Evolutionary conservation across 352 stramenopile species (phyloP).

Genomic region (Peronospora belbahrii): DNA sequence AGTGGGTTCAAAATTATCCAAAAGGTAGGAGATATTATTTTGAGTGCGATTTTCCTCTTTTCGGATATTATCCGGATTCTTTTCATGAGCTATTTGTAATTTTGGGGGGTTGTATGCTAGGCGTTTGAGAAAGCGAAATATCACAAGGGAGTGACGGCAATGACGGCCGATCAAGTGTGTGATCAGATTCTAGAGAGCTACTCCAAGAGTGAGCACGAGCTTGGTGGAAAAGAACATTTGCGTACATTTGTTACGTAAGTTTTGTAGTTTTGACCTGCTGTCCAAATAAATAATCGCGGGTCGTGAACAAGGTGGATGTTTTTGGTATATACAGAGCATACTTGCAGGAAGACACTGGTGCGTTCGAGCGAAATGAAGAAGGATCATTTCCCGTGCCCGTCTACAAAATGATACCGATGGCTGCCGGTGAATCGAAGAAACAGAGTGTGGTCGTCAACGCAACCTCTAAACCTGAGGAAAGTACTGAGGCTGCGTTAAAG

Average conservation of each 20-base stretch:
- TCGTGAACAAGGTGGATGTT: slow-evolving; percentile 1
- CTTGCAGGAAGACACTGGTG: slow-evolving; percentile 29
- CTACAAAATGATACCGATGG: slow-evolving; percentile 31
- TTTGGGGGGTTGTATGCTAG: slow-evolving; percentile 15
- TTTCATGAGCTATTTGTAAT: background rate
- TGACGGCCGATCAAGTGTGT: slow-evolving; percentile 56
- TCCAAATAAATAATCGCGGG: background rate
- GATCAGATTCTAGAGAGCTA: slow-evolving; percentile 72
- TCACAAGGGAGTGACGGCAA: slow-evolving; percentile 35
- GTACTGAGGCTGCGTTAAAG: slow-evolving; percentile 22
- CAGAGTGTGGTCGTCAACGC: slow-evolving; percentile 1
- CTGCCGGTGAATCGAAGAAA: slow-evolving; percentile 14
- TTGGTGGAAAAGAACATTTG: slow-evolving; percentile 66
- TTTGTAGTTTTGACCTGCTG: background rate
- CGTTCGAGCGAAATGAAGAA: slow-evolving; percentile 25
- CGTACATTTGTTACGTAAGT: slow-evolving; percentile 57
- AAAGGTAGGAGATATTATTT: slow-evolving; percentile 25
- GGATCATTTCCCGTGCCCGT: slow-evolving; percentile 6
- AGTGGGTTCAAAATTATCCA: slow-evolving; percentile 78
- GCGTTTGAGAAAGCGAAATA: slow-evolving; percentile 79
- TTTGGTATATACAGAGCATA: slow-evolving; percentile 21
- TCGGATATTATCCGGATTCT: background rate
- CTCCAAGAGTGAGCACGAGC: slow-evolving; percentile 63
- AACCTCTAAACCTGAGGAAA: slow-evolving; percentile 12
- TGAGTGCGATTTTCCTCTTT: too few species aligned